A percentile compares a stretch with the other conserved stretches of the same genome.
These are phyloP conservation scores for Russula earlei DNA, from an alignment of 768 basidiomycete genomes.

Conservation along the genomic window DNA sequence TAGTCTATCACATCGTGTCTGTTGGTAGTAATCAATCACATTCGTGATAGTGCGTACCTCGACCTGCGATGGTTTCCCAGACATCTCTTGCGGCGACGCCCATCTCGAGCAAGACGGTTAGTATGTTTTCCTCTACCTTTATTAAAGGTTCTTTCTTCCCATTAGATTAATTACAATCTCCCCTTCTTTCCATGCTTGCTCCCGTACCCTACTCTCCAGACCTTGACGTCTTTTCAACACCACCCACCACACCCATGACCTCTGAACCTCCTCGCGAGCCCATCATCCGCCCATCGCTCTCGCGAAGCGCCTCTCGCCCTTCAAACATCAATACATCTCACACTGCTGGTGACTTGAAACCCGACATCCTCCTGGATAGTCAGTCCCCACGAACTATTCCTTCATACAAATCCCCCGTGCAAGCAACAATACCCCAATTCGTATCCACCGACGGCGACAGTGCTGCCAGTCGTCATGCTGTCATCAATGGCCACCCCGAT, in stretches of 20 bases:
- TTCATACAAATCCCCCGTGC: neutral
- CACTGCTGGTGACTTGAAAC: slow-evolving; percentile 26
- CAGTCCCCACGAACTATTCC: slow-evolving; percentile 24
- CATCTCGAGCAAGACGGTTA: no score
- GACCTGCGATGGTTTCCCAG: no score
- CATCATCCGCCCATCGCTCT: slow-evolving; percentile 31
- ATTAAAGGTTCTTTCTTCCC: no score
- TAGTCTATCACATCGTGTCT: no score
- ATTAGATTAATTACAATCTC: no score
- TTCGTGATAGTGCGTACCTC: no score
- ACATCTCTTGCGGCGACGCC: no score
- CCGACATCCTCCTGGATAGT: slow-evolving; percentile 30
- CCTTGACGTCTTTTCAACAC: slow-evolving; percentile 35
- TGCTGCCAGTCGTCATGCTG: neutral
- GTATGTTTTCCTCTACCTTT: no score
- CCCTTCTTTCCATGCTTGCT: neutral
- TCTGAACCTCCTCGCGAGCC: slow-evolving; percentile 16
- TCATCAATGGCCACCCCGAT: neutral
- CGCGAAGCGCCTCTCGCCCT: slow-evolving; percentile 29
- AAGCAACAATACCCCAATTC: neutral
- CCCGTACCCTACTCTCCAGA: slow-evolving; percentile 23
- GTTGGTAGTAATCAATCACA: no score
- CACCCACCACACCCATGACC: slow-evolving; percentile 33
- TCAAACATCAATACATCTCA: slow-evolving; percentile 30
- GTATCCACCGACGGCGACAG: neutral